Conservation (phyloP, 768 basidiomycete genomes). For the Cystobasidium tubakii region DNA sequence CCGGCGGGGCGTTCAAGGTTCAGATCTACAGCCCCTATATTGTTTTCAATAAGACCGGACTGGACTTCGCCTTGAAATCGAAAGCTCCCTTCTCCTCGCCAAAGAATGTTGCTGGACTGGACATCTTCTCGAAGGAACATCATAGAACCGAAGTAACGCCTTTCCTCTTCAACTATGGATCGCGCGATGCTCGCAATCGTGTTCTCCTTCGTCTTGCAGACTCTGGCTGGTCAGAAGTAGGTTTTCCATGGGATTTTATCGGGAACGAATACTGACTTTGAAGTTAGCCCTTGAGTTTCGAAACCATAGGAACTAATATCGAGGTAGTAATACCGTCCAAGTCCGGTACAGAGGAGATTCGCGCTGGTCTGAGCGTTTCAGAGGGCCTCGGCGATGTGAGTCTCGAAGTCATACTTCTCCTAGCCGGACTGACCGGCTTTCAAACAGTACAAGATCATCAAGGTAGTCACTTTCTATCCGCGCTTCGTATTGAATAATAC, state of each 20-base stretch:
- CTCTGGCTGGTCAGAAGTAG: slow-evolving; percentile 82
- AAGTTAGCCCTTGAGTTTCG: slow-evolving; percentile 70
- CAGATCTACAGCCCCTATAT: slow-evolving; percentile 89
- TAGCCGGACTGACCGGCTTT: neutral
- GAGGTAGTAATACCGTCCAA: slow-evolving; percentile 66
- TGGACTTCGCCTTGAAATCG: slow-evolving; percentile 70
- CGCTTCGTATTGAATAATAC: slow-evolving; percentile 85
- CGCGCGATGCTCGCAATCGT: slow-evolving; percentile 70
- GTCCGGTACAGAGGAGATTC: slow-evolving; percentile 58
- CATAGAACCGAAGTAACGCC: slow-evolving; percentile 1
- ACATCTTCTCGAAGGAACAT: slow-evolving; percentile 56
- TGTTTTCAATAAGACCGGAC: slow-evolving; percentile 82
- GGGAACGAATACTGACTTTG: neutral
- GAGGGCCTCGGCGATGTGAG: slow-evolving; percentile 80
- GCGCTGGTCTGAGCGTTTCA: slow-evolving; percentile 81
- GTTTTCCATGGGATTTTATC: slow-evolving; percentile 6
- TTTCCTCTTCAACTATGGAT: slow-evolving; percentile 69
- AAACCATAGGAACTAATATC: slow-evolving; percentile 85
- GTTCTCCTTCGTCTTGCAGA: slow-evolving; percentile 73
- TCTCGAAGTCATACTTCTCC: neutral
- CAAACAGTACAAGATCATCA: slow-evolving; percentile 76
- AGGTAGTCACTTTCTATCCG: slow-evolving; percentile 84
- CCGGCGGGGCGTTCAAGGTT: slow-evolving; percentile 91
- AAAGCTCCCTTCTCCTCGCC: slow-evolving; percentile 56
- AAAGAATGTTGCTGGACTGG: slow-evolving; percentile 78